Evolutionary conservation across 805 yeast species (phyloP), one percentile per base, ranked within the genome.

Genomic region (Saturnispora hagleri): DNA sequence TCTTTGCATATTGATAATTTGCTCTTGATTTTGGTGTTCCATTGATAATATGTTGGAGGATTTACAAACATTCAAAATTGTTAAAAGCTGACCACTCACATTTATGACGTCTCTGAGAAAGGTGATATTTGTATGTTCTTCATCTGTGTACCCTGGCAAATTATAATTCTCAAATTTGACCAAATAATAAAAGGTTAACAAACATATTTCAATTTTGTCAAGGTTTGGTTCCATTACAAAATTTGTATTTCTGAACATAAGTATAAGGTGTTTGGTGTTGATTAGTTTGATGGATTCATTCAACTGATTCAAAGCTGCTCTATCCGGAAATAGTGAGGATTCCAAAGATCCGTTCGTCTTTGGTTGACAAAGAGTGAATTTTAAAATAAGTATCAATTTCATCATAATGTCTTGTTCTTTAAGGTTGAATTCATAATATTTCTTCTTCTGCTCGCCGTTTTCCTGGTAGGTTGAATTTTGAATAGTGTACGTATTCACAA

Each of bases 311-410:
- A 54, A 38, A 3, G 68, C 59, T 35, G 58, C 57, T 48, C 60
- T 61, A 52, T 62, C 60, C 27, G 66, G 67, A 31, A 52, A 52
- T 17, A 65, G 56, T 7, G 61, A 59, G 5, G 59, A 52, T 15
- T 50, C 46, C 18, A 51, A 48, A 5, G 46, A 35, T 12, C 50
- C 53, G 41, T 51, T 50, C 28, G 54, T 50, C 52, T 60, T 63
- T n/a, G 67, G 77, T 56, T 63, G 71, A 64, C 62, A 69, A 60
- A 53, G 72, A 58, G 58, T 77, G 72, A 64, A 78, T 71, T 76
- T 77, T 64, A 79, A 71, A 67, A 74, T 72, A 26, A 79, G 62
- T 65, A 79, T 76, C 34, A 80, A 73, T 59, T 77, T 78, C 15
- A 77, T 69, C 53, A 77, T 73, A n/a, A 67, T 58, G 49, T 62